Evolutionary conservation across 345 rosid genomes (phyloP).

Genomic region (Pseudoturritis turrita): DNA sequence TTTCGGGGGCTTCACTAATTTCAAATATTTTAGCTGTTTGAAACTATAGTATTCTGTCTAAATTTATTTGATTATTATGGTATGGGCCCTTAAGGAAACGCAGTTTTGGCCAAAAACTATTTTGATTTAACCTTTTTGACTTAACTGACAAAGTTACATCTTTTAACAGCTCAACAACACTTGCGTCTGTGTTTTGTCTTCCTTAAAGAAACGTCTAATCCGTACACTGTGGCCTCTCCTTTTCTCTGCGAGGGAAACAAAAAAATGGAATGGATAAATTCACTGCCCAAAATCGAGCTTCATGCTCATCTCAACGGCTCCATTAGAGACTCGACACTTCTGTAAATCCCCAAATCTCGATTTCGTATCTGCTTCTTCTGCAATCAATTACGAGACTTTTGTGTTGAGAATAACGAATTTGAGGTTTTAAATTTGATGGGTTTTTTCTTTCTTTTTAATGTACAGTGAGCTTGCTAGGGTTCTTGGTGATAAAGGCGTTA

Average conservation of each 20-base stretch:
- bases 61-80: no score
- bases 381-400: background rate
- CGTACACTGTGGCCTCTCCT: background rate
- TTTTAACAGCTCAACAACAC: background rate
- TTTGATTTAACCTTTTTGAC: background rate
- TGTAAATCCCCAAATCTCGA: constrained; percentile 37
- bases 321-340: constrained; percentile 78
- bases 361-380: background rate
- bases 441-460: background rate
- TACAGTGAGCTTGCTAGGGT: constrained; percentile 83
- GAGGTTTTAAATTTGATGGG: background rate
- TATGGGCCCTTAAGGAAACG: background rate
- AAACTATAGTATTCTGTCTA: no score
- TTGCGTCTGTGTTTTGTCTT: background rate
- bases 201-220: constrained; percentile 23
- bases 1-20: no score
- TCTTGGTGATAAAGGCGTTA: constrained; percentile 65
- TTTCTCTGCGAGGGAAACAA: constrained; percentile 6
- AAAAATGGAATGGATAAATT: constrained; percentile 55
- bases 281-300: constrained; percentile 87
- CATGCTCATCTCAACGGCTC: constrained; percentile 99
- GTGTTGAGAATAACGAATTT: background rate
- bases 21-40: no score
- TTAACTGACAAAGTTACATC: background rate
- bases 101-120: background rate